Evolutionary conservation across 176 grass and related monocot genomes (phyloP), one percentile per base, ranked within the genome.

Genomic region (Carex pumila): DNA sequence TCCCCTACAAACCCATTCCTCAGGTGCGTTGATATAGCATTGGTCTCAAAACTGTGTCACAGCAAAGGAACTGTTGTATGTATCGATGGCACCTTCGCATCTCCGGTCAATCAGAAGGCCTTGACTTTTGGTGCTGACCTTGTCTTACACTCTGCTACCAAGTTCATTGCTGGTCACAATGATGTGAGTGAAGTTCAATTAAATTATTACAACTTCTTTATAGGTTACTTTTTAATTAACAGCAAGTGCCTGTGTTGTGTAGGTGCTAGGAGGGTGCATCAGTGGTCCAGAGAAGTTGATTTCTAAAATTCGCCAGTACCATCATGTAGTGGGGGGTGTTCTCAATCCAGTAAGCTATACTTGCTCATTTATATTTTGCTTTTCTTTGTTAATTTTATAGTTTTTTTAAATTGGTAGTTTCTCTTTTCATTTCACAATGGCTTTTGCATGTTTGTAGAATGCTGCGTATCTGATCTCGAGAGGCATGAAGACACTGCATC

Each of bases 1-100:
- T 95, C 96, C 82, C 96, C 96, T 86, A 99, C 96, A 34, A 99
- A 99, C 90, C 96, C 96, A 85, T 99, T 99, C 88, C 91, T 99
- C 39, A 88, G 96, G 87, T 99, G 96, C 54, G 92, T 99, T 81
- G 96, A 99, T 86, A 81, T 99, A 83, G 93, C 88, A 76, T 87
- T 95, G 71, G 93, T 99, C 79, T 90, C 96, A 76, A 79, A 92
- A 59, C 90, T 99, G 86, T 99, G 96, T 87, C 96, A 99, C 81
- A 90, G 71, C 85, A 99, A 99, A 89, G 96, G 96, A 82, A 81
- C 93, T 17, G 71, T 95, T 82, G 93, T 99, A 49, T 99, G 96
- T 67, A 99, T 99, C 65, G 96, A 99, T 87, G 91, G 96, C 82
- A 99, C 96, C 39, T 99, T 99, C 62, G 96, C 96, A 14, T 94